These are phyloP conservation scores for Yarrowia sp. DNA, from an alignment of 805 yeast genomes.

Conservation along the genomic window DNA sequence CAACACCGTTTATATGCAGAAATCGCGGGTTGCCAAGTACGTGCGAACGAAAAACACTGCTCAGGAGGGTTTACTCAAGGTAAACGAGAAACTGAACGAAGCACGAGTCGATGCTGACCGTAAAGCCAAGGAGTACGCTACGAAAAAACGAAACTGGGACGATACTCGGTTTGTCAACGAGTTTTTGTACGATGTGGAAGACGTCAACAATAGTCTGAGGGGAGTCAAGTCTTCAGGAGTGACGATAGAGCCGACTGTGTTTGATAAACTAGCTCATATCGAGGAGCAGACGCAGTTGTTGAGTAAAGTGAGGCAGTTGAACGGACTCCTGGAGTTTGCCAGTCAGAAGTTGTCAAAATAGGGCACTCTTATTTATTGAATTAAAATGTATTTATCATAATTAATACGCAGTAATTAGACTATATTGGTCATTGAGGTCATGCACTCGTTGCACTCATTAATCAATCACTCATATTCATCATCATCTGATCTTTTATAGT, in stretches of 20 bases:
- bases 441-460: not conserved
- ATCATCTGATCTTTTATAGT: not conserved
- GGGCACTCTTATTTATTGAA: not conserved
- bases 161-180: conserved; percentile 11
- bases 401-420: no score
- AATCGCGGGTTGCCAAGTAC: not conserved
- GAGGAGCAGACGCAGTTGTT: conserved; percentile 23
- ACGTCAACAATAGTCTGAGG: conserved; percentile 11
- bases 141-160: not conserved
- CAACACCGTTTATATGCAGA: conserved; percentile 8
- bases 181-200: conserved; percentile 26
- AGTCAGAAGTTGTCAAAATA: not conserved
- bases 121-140: not conserved
- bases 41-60: not conserved
- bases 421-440: no score
- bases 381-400: no score
- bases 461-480: not conserved
- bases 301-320: conserved; percentile 4
- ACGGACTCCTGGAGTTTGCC: not conserved
- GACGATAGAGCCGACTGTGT: not conserved
- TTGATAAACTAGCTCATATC: conserved; percentile 8
- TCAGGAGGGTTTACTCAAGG: conserved; percentile 1
- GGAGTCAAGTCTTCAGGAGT: conserved; percentile 19
- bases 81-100: conserved; percentile 1
- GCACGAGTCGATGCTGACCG: conserved; percentile 12